Base-by-base conservation (phyloP, 768 basidiomycete genomes). In the Lepiota venenata region DNA sequence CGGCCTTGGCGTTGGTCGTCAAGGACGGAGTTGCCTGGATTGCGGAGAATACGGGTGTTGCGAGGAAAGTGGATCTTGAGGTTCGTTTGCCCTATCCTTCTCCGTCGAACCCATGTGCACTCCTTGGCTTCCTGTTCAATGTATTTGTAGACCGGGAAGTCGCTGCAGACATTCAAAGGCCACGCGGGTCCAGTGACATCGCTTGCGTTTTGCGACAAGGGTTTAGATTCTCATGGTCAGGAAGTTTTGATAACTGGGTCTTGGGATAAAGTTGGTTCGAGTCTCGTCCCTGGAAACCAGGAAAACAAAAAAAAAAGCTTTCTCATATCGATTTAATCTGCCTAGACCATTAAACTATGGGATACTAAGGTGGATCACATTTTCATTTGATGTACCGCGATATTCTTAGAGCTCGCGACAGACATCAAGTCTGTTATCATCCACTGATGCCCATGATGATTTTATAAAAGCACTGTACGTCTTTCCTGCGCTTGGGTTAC, bases 101-200 rank as follows among this genome's bases (percentile, higher is more conserved):
- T 9, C 25, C n/a, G n/a, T 25, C 35, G 40, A n/a, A 25, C 20
- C 2, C 9, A 15, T 48, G 46, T 47, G 12, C 32, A 18, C 15
- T 10, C 27, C 5, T 27, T 35, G 9, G 22, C 39, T 27, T 27
- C 38, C 27, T 4, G 22, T 41, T 16, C 27, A n/a, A 21, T 10
- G 5, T 5, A 36, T 35, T 3, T 50, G 47, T 62, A 98, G 95
- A 83, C 88, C 21, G 92, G 93, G 52, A 88, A 85, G 67, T 89
- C 86, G 1, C 64, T 83, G 45, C 84, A 87, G 63, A 67, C 88
- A 15, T 94, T 82, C 71, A 83, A 77, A 62, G 94, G 93, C 0
- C 96, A 99, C 65, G 81, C 79, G 2, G 96, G 89, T 4, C 96
- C 96, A 32, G 91, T 95, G 45, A 95, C 95, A 2, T 83, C 79